These are phyloP conservation scores for Vaccinium vitisidaea DNA, from an alignment of 148 eudicot genomes.

Conservation along the genomic window DNA sequence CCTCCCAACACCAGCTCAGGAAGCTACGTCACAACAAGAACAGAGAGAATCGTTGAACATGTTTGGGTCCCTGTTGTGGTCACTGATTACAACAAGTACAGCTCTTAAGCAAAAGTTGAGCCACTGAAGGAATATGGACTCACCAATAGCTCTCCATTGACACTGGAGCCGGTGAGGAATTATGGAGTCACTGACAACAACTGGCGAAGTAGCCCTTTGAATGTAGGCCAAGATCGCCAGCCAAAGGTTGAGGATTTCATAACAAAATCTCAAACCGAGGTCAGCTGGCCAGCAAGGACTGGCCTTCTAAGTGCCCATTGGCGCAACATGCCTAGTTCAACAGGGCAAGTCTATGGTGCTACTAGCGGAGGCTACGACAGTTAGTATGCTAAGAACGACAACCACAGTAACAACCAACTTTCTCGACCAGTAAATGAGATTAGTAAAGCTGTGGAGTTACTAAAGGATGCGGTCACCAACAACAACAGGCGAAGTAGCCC, in stretches of 20 bases:
- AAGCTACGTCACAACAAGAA: neutral
- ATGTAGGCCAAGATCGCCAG: neutral
- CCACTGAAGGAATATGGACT: constrained; percentile 11
- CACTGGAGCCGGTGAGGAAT: too few relatives aligned
- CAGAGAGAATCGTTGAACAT: constrained; percentile 4
- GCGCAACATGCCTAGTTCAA: neutral
- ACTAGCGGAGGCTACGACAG: neutral
- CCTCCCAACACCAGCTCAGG: neutral
- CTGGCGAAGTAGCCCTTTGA: too few relatives aligned
- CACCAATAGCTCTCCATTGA: neutral
- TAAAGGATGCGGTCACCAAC: neutral
- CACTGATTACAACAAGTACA: neutral
- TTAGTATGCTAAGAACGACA: neutral
- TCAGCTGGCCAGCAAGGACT: neutral
- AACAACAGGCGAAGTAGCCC: too few relatives aligned
- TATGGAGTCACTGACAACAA: too few relatives aligned
- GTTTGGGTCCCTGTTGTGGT: constrained; percentile 1
- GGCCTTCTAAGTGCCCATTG: neutral
- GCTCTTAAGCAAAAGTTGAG: neutral
- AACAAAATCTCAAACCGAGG: neutral
- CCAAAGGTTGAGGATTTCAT: neutral
- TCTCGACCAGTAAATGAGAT: neutral
- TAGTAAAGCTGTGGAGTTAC: neutral
- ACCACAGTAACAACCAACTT: neutral
- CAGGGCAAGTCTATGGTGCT: neutral